These are phyloP conservation scores for Olyra latifolia DNA, from an alignment of 176 grass and related monocot genomes.

Conservation along the genomic window DNA sequence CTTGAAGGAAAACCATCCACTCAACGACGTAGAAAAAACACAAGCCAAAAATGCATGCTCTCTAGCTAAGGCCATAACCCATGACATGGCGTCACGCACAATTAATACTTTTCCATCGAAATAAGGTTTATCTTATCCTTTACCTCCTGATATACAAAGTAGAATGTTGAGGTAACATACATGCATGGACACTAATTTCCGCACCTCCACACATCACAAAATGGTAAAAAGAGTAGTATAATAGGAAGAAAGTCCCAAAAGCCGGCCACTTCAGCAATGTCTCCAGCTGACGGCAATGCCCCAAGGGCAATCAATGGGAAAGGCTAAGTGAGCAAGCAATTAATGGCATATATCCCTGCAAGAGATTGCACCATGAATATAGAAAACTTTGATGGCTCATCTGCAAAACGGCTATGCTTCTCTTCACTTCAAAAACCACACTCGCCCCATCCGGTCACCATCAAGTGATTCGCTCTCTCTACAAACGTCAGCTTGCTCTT, in stretches of 20 bases:
- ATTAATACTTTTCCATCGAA: neutral
- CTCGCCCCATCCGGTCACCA: neutral
- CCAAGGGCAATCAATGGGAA: neutral
- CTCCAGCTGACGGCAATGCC: neutral
- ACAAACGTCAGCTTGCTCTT: neutral
- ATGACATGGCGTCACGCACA: neutral
- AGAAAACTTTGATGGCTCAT: neutral
- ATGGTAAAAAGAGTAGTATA: neutral
- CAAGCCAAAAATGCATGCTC: neutral
- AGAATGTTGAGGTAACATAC: neutral
- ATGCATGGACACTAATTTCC: neutral
- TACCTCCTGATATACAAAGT: neutral
- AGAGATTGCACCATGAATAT: neutral
- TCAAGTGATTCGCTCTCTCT: neutral
- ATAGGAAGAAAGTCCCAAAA: neutral
- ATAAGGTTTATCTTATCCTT: neutral
- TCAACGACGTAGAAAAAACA: neutral
- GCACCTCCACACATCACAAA: neutral
- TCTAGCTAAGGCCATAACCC: neutral
- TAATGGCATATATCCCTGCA: conserved; percentile 26
- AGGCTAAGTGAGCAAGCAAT: conserved; percentile 22
- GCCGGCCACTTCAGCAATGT: neutral
- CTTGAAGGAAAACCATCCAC: neutral
- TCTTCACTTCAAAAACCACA: neutral
- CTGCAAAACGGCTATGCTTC: neutral